These are phyloP conservation scores for Monosporascus sp. DNA, from an alignment of 2,329 filamentous ascomycete genomes.

Conservation along the genomic window DNA sequence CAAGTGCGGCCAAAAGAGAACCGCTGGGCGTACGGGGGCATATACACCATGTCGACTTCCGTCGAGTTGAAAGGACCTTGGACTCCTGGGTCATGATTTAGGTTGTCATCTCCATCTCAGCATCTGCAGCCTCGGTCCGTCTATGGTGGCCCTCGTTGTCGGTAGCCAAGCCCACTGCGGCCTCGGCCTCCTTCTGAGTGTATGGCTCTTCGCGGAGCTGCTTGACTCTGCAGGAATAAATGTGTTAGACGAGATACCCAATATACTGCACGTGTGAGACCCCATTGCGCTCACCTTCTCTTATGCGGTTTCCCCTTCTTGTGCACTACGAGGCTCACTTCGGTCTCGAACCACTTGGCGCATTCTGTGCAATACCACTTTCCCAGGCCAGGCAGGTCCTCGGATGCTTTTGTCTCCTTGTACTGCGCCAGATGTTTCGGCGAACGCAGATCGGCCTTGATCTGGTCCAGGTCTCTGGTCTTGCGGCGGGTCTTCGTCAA, in stretches of 20 bases:
- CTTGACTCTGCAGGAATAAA: slow-evolving; percentile 57
- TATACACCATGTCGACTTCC: background rate
- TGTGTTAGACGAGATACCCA: slow-evolving; percentile 19
- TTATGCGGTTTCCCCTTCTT: slow-evolving; percentile 88
- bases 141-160: slow-evolving; percentile 52
- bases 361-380: slow-evolving; percentile 87
- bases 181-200: slow-evolving; percentile 80
- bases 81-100: slow-evolving; percentile 8
- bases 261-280: background rate
- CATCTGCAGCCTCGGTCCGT: slow-evolving; percentile 22
- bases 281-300: slow-evolving; percentile 57
- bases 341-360: slow-evolving; percentile 92
- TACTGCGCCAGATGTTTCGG: slow-evolving; percentile 76
- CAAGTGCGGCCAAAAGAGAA: background rate
- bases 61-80: background rate
- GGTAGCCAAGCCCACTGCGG: slow-evolving; percentile 65
- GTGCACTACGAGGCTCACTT: slow-evolving; percentile 70
- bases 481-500: slow-evolving; percentile 70
- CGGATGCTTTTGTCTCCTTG: slow-evolving; percentile 71
- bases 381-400: slow-evolving; percentile 85
- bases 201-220: slow-evolving; percentile 80
- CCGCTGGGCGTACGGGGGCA: background rate
- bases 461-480: slow-evolving; percentile 83
- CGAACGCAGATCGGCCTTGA: slow-evolving; percentile 75
- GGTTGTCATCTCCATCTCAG: slow-evolving; percentile 36